phyloP scores from a whole-genome alignment of 371 early-diverging fungal genomes.

The Syncephalastrum racemosum region DNA sequence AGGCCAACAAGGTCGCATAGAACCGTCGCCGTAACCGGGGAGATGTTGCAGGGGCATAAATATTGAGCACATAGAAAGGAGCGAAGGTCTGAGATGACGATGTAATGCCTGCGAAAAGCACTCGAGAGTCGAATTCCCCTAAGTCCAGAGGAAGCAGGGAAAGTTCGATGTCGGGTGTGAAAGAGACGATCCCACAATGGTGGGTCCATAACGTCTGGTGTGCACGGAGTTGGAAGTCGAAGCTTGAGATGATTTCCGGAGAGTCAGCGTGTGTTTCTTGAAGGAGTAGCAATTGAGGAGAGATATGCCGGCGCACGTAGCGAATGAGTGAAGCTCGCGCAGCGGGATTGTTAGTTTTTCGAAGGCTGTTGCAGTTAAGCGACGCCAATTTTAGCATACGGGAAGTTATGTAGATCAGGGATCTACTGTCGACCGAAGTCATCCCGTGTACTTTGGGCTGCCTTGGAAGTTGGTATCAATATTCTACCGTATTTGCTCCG shows the following conservation, averaged over 20 bases:
- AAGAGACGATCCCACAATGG: constrained; percentile 6
- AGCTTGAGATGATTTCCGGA: background rate
- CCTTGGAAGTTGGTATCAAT: too few relatives aligned
- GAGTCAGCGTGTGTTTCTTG: constrained; percentile 8
- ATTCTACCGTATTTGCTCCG: background rate
- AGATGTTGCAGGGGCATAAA: constrained; percentile 10
- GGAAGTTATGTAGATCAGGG: background rate
- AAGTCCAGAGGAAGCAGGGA: background rate
- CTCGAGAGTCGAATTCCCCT: background rate
- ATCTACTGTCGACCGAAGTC: too few relatives aligned
- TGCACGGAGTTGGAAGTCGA: background rate
- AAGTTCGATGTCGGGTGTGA: background rate
- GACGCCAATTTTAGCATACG: constrained; percentile 1
- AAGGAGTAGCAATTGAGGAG: background rate
- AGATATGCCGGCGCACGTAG: background rate
- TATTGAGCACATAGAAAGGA: constrained; percentile 4
- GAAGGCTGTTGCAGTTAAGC: constrained; percentile 11
- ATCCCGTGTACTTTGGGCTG: too few relatives aligned
- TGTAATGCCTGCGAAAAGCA: background rate
- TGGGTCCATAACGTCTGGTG: background rate
- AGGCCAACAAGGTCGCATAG: background rate
- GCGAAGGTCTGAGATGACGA: background rate
- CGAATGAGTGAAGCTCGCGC: background rate
- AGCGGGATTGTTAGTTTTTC: constrained; percentile 1
- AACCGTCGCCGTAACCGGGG: background rate